These are phyloP conservation scores for Dactylellina cionopaga DNA, from an alignment of 2,329 filamentous ascomycete species.

Conservation along the genomic window DNA sequence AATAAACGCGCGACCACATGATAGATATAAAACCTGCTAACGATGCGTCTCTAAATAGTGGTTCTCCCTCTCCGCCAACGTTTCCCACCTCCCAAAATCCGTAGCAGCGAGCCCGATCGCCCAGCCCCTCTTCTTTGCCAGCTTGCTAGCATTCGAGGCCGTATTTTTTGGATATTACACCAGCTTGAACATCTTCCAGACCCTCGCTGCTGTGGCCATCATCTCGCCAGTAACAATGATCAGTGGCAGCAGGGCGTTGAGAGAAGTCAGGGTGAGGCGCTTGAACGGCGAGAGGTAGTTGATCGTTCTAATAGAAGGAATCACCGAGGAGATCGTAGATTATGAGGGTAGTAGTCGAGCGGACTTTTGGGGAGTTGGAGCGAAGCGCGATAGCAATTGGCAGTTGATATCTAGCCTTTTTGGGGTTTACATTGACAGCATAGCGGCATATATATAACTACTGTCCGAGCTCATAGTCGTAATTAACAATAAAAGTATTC, in stretches of 20 bases:
- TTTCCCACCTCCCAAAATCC: constrained; percentile 79
- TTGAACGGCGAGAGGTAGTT: constrained; percentile 76
- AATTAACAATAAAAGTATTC: constrained; percentile 27
- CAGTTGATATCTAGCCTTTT: too few relatives aligned
- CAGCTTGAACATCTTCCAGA: constrained; percentile 90
- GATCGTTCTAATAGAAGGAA: too few relatives aligned
- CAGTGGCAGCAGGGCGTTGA: constrained; percentile 87
- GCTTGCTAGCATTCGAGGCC: constrained; percentile 84
- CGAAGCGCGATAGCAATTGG: background rate
- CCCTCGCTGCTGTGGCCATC: constrained; percentile 75
- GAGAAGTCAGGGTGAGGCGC: constrained; percentile 89
- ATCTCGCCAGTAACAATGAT: constrained; percentile 79
- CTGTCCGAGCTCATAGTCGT: constrained; percentile 2
- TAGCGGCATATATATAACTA: background rate
- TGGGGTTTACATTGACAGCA: background rate
- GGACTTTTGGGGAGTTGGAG: background rate
- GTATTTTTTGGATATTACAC: constrained; percentile 96
- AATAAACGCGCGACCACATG: background rate
- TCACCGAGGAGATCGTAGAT: too few relatives aligned
- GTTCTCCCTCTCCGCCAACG: constrained; percentile 82
- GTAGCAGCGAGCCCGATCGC: constrained; percentile 79
- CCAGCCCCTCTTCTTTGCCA: constrained; percentile 85
- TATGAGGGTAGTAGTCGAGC: background rate
- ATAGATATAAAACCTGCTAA: background rate
- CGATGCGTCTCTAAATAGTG: constrained; percentile 68